Percentiles rank a stretch among this genome's conserved stretches.
These are phyloP conservation scores for Fusarium sp. DNA, from an alignment of 2,329 filamentous ascomycete genomes.

Conservation along the genomic window DNA sequence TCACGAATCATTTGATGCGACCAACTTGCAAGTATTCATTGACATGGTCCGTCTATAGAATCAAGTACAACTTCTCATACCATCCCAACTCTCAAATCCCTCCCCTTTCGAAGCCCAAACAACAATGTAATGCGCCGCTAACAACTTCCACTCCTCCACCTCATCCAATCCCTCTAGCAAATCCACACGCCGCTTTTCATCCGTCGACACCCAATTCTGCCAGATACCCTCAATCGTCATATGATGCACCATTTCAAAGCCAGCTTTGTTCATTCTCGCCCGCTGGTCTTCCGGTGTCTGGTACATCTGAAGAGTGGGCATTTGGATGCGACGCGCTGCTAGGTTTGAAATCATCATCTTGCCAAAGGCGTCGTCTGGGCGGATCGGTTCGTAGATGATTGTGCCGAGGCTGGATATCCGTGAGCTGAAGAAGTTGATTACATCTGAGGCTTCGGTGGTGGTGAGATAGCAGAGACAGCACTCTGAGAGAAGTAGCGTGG, in stretches of 20 bases:
- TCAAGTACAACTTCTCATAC: conserved; percentile 12
- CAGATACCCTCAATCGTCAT: conserved; percentile 70
- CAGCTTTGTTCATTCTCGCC: conserved; percentile 70
- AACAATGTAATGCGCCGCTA: conserved; percentile 90
- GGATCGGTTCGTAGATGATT: conserved; percentile 89
- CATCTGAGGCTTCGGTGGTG: conserved; percentile 67
- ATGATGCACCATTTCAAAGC: conserved; percentile 63
- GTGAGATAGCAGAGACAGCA: conserved; percentile 94
- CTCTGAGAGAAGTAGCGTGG: conserved; percentile 90
- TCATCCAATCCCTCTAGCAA: conserved; percentile 89
- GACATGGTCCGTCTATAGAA: neutral
- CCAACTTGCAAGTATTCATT: neutral
- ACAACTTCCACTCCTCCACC: conserved; percentile 89
- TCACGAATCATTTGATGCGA: no score
- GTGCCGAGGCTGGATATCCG: conserved; percentile 63
- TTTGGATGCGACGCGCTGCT: conserved; percentile 78
- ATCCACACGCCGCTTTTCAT: conserved; percentile 83
- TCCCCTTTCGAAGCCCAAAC: conserved; percentile 80
- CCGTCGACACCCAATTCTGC: conserved; percentile 73
- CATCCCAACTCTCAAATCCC: conserved; percentile 35
- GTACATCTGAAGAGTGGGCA: conserved; percentile 84
- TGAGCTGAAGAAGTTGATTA: conserved; percentile 72
- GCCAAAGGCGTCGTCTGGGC: conserved; percentile 86
- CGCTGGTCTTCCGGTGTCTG: conserved; percentile 74
- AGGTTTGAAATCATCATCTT: conserved; percentile 93